Evolutionary conservation across 2,329 filamentous ascomycete genomes (phyloP).

Genomic region (Raffaelea ambrosiae): DNA sequence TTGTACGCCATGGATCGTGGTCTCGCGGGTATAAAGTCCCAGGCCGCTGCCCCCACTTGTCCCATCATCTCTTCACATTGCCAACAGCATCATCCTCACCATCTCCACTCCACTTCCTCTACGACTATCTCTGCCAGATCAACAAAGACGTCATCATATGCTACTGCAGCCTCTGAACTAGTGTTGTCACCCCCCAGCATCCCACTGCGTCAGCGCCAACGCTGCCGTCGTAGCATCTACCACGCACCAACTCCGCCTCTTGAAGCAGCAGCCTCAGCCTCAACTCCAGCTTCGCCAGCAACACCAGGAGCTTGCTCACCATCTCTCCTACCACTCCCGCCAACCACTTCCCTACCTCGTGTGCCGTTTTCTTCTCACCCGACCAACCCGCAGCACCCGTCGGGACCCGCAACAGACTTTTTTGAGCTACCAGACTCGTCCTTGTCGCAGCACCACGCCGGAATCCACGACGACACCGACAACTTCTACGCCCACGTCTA

Average conservation of each 20-base stretch:
- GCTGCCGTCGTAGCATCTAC: too few species aligned
- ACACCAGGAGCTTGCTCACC: too few species aligned
- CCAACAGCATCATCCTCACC: not conserved
- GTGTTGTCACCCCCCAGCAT: not conserved
- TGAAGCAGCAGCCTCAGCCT: too few species aligned
- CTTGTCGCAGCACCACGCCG: too few species aligned
- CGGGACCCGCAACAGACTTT: too few species aligned
- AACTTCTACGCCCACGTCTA: not conserved
- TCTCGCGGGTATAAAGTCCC: slow-evolving; percentile 11
- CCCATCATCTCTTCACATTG: slow-evolving; percentile 1
- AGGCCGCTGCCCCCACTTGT: slow-evolving; percentile 4
- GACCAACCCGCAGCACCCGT: too few species aligned
- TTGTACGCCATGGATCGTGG: not conserved
- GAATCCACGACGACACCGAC: not conserved
- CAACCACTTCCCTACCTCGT: too few species aligned
- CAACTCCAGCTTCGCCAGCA: not conserved
- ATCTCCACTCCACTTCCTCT: not conserved
- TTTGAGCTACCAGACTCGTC: too few species aligned
- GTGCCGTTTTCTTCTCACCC: too few species aligned
- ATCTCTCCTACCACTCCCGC: too few species aligned
- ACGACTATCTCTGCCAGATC: not conserved
- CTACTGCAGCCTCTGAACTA: not conserved
- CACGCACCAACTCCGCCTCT: too few species aligned
- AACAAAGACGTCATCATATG: not conserved
- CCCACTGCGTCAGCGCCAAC: not conserved